phyloP scores from a whole-genome alignment of 345 rosid species.

The Viola odorata region DNA sequence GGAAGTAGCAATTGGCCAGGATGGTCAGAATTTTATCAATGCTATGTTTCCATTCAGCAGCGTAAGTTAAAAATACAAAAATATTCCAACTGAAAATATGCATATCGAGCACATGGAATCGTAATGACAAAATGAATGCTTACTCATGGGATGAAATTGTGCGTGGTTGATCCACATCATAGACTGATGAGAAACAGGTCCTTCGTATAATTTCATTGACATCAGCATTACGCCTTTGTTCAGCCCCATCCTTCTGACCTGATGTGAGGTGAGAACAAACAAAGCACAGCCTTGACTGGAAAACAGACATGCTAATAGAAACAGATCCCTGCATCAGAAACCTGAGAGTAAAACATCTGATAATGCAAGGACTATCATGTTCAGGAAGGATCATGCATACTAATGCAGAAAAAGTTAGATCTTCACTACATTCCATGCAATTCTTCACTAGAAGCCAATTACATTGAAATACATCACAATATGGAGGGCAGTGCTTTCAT shows the following conservation, averaged over 20 bases:
- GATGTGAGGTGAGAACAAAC: constrained; percentile 98
- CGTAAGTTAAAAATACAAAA: background rate
- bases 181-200: constrained; percentile 66
- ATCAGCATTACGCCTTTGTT: constrained; percentile 82
- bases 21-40: background rate
- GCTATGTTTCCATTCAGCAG: background rate
- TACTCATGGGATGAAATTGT: constrained; percentile 94
- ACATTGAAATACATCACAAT: constrained; percentile 4
- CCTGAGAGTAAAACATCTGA: constrained; percentile 16
- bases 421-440: background rate
- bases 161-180: constrained; percentile 64
- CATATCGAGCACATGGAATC: background rate
- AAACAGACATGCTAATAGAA: constrained; percentile 88
- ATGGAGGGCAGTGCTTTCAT: constrained; percentile 10
- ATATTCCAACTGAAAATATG: background rate
- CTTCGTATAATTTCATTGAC: constrained; percentile 76
- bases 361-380: constrained; percentile 1
- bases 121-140: constrained; percentile 18
- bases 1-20: background rate
- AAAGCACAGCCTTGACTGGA: constrained; percentile 89
- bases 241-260: constrained; percentile 92
- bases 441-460: background rate
- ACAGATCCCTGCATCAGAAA: constrained; percentile 82
- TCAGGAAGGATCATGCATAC: constrained; percentile 1
- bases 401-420: background rate